phyloP scores from a whole-genome alignment of 768 basidiomycete genomes.

The Pisolithus marmoratus region DNA sequence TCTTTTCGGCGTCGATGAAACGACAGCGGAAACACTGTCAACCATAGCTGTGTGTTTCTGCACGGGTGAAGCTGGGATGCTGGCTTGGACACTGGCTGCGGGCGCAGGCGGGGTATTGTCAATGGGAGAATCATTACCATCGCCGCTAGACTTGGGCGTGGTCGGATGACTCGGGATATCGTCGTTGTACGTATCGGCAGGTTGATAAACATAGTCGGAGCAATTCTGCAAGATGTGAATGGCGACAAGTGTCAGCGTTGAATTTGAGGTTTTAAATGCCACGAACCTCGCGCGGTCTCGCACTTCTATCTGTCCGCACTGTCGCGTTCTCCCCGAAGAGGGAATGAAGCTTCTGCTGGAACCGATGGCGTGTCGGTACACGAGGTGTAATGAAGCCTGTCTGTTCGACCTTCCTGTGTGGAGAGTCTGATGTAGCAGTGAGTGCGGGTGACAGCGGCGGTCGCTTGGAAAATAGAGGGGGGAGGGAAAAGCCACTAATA shows the following conservation, averaged over 20 bases:
- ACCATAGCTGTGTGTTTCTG: not conserved
- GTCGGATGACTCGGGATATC: not conserved
- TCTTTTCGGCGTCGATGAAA: not conserved
- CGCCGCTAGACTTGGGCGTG: not conserved
- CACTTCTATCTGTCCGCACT: slow-evolving; percentile 19
- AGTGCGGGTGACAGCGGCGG: not conserved
- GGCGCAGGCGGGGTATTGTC: not conserved
- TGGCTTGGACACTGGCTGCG: not conserved
- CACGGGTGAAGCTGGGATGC: not conserved
- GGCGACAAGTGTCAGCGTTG: not conserved
- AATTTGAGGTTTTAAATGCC: not conserved
- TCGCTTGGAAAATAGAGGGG: not conserved
- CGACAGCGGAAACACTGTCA: not conserved
- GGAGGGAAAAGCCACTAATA: not conserved
- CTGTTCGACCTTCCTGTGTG: not conserved
- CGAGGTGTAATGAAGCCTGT: slow-evolving; percentile 8
- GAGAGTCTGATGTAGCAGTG: not conserved
- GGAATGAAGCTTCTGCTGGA: slow-evolving; percentile 13
- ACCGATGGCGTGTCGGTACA: slow-evolving; percentile 14
- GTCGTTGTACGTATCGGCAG: not conserved
- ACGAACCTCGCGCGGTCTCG: slow-evolving; percentile 18
- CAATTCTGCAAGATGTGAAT: not conserved
- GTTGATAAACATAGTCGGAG: not conserved
- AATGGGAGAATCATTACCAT: not conserved
- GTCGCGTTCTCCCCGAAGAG: slow-evolving; percentile 14